Evolutionary conservation across 2,329 filamentous ascomycete species (phyloP).

Genomic region (Fusarium aywerte): DNA sequence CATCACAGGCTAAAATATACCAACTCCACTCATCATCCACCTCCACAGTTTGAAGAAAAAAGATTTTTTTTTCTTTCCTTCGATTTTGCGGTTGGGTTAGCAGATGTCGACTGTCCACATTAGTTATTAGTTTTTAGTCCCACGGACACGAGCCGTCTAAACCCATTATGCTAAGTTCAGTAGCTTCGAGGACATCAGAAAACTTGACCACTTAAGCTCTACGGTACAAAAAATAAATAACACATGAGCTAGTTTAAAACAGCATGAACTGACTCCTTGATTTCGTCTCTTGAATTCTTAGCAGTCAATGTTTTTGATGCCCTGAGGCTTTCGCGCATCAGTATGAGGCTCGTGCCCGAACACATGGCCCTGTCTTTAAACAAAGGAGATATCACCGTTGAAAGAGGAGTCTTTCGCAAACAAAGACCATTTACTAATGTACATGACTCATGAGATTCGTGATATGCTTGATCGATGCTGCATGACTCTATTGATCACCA

Average conservation of each 20-base stretch:
- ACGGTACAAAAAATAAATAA: too few relatives aligned
- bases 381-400: neutral
- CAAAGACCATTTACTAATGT: neutral
- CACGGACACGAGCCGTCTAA: conserved; percentile 15
- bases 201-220: neutral
- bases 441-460: neutral
- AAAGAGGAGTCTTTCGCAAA: neutral
- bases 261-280: too few relatives aligned
- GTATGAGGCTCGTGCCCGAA: conserved; percentile 24
- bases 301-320: neutral
- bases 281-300: too few relatives aligned
- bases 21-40: conserved; percentile 36
- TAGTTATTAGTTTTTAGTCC: conserved; percentile 23
- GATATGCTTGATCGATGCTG: neutral
- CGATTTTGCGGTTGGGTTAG: conserved; percentile 27
- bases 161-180: conserved; percentile 20
- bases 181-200: neutral
- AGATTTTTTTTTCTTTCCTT: conserved; percentile 36
- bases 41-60: conserved; percentile 31
- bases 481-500: neutral
- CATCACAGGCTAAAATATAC: conserved; percentile 21
- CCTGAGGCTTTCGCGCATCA: conserved; percentile 2
- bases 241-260: too few relatives aligned
- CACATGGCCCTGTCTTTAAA: conserved; percentile 8
- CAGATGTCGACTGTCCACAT: conserved; percentile 4